Base-by-base conservation (phyloP, 2,329 filamentous ascomycete genomes). In the Phyllosticta citriasiana region DNA sequence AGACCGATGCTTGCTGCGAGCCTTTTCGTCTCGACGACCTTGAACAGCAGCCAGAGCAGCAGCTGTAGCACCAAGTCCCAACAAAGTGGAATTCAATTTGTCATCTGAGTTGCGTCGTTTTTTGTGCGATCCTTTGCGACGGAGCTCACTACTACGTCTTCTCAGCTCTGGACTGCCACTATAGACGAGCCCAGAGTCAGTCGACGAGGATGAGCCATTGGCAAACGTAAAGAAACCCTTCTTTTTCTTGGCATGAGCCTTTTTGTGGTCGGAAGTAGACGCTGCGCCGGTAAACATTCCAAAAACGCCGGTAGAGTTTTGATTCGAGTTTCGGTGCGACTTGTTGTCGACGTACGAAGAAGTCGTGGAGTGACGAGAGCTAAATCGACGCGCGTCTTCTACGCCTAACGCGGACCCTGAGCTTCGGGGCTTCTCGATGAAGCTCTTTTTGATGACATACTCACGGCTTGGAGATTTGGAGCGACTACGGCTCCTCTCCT, bases 231-330 rank as follows among this genome's bases (percentile, higher is more conserved):
- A 81, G 68, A 80, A 79, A 0, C 77, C 77, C 56, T 71, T 74
- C 65, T 74, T 74, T 63, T 73, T 74, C 66, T 77, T 77, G 65
- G 67, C 64, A 35, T 70, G 68, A 5, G 65, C 59, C 62, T 71
- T 72, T 10, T 61, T 63, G 4, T 66, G 68, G 59, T 71, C 71
- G 53, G 69, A 47, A 12, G 59, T 16, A 19, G 47, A 24, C 5
- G 71, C 67, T 40, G 70, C 67, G 68, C 89, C 88, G 16, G 83
- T 79, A 61, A 91, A 75, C 59, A 84, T 79, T 50, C 85, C 82
- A 51, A 77, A 74, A 33, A 75, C 69, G 24, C 64, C 59, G 27
- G 70, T 69, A 24, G 69, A 66, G 60, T 24, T 33, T 25, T 56
- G 24, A 33, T 33, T 51, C 6, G 60, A 55, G 16, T 69, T 62